Conservation (phyloP, 139 green algal species). For the Closterium sp. region DNA sequence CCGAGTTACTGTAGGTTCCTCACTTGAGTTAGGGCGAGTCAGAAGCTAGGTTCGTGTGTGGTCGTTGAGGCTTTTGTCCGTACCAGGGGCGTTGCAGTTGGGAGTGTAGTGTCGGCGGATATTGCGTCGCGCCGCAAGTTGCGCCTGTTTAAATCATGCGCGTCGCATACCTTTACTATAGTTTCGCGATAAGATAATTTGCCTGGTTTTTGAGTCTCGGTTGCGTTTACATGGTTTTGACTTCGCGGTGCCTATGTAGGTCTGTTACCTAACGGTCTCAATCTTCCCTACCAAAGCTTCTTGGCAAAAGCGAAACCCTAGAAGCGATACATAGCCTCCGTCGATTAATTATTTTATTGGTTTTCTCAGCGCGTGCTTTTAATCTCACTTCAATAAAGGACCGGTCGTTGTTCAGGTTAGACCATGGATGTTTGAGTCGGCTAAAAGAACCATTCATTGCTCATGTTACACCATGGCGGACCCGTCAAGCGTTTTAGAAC, state of each 20-base stretch:
- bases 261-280: too few relatives aligned
- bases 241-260: too few relatives aligned
- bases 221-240: too few relatives aligned
- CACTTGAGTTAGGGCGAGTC: background rate
- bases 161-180: too few relatives aligned
- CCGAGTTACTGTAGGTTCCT: background rate
- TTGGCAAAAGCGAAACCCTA: background rate
- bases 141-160: too few relatives aligned
- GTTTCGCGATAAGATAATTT: too few relatives aligned
- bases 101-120: background rate
- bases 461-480: constrained; percentile 9
- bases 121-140: too few relatives aligned
- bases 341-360: background rate
- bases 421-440: background rate
- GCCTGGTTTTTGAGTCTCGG: too few relatives aligned
- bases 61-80: background rate
- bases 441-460: background rate
- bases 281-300: background rate
- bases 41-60: background rate
- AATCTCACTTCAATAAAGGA: background rate
- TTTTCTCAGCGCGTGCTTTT: background rate
- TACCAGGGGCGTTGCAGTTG: background rate
- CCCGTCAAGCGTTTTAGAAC: constrained; percentile 60
- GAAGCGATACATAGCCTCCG: background rate
- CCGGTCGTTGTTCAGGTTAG: background rate